Conservation (phyloP, 129 eudicot genomes). For the Helichrysum umbraculigerum region DNA sequence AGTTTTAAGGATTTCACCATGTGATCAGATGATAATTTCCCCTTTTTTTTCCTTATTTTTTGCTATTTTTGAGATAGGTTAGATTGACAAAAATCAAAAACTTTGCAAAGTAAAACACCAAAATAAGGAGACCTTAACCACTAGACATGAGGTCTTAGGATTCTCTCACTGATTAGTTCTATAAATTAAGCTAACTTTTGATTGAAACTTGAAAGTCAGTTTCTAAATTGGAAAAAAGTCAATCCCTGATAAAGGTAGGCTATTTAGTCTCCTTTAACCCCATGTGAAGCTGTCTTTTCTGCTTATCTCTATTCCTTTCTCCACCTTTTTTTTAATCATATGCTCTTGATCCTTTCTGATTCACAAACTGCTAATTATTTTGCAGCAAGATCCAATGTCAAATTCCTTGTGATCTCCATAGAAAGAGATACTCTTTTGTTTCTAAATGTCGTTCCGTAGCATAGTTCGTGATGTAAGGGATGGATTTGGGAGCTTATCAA, state of each 20-base stretch:
- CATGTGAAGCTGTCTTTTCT: conserved; percentile 60
- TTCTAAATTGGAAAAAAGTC: conserved; percentile 37
- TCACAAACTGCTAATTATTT: conserved; percentile 18
- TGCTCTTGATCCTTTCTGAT: conserved; percentile 13
- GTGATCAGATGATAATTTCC: neutral
- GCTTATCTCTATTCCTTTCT: conserved; percentile 38
- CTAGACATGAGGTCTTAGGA: conserved; percentile 28
- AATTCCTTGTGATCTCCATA: conserved; percentile 19
- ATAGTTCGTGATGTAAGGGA: conserved; percentile 81
- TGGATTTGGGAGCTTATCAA: conserved; percentile 76
- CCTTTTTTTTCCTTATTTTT: neutral
- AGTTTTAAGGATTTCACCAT: neutral
- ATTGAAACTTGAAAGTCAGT: conserved; percentile 30
- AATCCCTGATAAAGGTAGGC: conserved; percentile 32
- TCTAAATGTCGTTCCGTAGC: conserved; percentile 53
- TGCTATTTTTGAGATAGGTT: neutral
- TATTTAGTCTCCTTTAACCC: conserved; percentile 38
- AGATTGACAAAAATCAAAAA: conserved; percentile 17
- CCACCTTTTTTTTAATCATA: conserved; percentile 26
- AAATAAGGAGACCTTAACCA: neutral
- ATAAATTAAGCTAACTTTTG: conserved; percentile 33
- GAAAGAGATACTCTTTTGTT: neutral
- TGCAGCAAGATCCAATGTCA: conserved; percentile 49
- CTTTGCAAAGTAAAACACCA: conserved; percentile 7
- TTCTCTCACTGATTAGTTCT: conserved; percentile 25